These are phyloP conservation scores for Cucurbita ficifolia DNA, from an alignment of 306 rosid species.

Conservation along the genomic window DNA sequence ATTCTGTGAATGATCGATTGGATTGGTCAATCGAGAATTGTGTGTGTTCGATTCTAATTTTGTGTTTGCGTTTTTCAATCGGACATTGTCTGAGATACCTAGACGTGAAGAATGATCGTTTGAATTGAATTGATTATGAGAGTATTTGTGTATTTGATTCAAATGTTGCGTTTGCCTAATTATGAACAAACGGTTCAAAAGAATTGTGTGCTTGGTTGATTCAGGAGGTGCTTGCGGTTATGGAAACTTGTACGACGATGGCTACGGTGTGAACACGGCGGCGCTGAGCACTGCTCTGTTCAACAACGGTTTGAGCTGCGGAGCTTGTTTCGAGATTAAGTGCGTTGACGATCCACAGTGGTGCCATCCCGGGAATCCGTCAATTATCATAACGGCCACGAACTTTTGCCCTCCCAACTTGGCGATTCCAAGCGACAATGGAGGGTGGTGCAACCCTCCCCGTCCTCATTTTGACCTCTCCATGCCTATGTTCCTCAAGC, in stretches of 20 bases:
- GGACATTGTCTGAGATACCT: background rate
- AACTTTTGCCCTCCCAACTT: conserved; percentile 63
- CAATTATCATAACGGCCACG: conserved; percentile 61
- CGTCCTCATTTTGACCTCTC: conserved; percentile 77
- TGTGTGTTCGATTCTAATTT: background rate
- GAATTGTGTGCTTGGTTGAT: background rate
- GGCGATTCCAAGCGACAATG: conserved; percentile 54
- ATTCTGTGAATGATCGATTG: background rate
- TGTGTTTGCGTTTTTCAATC: background rate
- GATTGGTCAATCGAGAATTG: background rate
- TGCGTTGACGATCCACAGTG: conserved; percentile 44
- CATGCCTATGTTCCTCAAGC: conserved; percentile 78
- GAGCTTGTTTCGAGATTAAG: conserved; percentile 69
- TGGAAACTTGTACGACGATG: conserved; percentile 69
- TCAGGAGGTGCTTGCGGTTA: conserved; percentile 87
- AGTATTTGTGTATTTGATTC: background rate
- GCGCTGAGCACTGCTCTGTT: conserved; percentile 76
- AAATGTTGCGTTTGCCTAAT: background rate
- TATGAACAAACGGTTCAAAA: background rate
- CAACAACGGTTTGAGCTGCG: conserved; percentile 66
- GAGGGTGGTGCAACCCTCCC: conserved; percentile 95
- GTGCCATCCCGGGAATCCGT: conserved; percentile 74
- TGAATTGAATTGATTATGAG: background rate
- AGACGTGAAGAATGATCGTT: background rate
- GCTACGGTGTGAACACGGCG: conserved; percentile 75